phyloP scores from a whole-genome alignment of 345 rosid genomes.

The Alliaria petiolata region DNA sequence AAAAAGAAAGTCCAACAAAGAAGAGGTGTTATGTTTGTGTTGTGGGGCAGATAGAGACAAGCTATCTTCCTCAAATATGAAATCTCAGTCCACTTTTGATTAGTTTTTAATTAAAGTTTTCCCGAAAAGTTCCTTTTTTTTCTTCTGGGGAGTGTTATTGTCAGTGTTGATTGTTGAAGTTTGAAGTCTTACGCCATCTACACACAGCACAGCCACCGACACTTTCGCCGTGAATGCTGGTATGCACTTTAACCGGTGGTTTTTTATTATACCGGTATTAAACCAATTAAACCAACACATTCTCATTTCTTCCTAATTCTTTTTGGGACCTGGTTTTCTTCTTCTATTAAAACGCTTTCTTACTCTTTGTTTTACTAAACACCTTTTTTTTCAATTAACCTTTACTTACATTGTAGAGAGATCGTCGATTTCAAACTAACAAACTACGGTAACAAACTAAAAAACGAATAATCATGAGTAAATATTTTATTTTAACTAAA shows the following conservation, averaged over 20 bases:
- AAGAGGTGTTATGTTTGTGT: slow-evolving; percentile 15
- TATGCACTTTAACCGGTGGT: neutral
- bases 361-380: no score
- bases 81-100: slow-evolving; percentile 21
- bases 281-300: neutral
- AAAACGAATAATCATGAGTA: neutral
- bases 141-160: slow-evolving; percentile 27
- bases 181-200: slow-evolving; percentile 24
- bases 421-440: no score
- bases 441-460: neutral
- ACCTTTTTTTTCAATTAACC: neutral
- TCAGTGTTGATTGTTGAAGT: slow-evolving; percentile 24
- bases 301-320: no score
- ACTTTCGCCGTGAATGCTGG: slow-evolving; percentile 16
- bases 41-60: slow-evolving; percentile 35
- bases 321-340: no score
- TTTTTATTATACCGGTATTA: neutral
- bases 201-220: slow-evolving; percentile 31
- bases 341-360: no score
- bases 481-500: neutral
- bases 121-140: neutral
- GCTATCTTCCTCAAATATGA: slow-evolving; percentile 25
- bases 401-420: neutral
- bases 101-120: neutral
- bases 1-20: slow-evolving; percentile 20